Evolutionary conservation across 106 monocot species (phyloP).

Genomic region (Dactylorhiza incarnata): DNA sequence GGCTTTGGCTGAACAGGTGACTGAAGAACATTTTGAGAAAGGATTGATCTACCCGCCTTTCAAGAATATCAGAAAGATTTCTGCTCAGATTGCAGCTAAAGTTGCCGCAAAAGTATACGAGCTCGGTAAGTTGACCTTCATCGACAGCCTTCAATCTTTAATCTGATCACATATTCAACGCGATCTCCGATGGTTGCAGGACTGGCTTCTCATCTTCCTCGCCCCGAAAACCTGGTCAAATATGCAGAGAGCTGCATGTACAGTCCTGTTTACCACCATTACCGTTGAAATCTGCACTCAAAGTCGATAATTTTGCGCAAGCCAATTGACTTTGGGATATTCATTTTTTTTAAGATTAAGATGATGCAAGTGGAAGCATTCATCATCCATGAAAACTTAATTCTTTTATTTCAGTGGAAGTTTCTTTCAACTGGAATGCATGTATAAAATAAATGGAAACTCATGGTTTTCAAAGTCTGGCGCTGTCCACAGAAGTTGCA

Average conservation of each 20-base stretch:
- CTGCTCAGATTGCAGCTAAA: slow-evolving; percentile 70
- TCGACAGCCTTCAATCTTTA: slow-evolving; percentile 1
- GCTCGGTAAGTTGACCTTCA: slow-evolving; percentile 32
- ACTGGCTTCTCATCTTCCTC: slow-evolving; percentile 29
- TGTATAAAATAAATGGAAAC: no score
- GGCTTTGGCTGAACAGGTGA: slow-evolving; percentile 62
- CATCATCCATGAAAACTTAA: no score
- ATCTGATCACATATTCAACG: not conserved
- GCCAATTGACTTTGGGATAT: no score
- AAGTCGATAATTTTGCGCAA: no score
- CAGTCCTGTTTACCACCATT: slow-evolving; percentile 35
- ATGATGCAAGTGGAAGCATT: no score
- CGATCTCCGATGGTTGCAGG: slow-evolving; percentile 2
- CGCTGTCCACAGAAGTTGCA: no score
- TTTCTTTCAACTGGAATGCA: no score
- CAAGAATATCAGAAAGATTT: slow-evolving; percentile 76
- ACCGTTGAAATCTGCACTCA: slow-evolving; percentile 10
- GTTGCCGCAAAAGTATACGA: slow-evolving; percentile 87
- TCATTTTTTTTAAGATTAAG: no score
- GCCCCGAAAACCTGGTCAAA: slow-evolving; percentile 39
- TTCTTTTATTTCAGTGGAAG: no score
- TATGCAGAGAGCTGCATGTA: slow-evolving; percentile 72
- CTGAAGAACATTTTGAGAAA: slow-evolving; percentile 45
- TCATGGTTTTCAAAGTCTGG: no score
- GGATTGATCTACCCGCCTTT: slow-evolving; percentile 81